These are phyloP conservation scores for Chionographis japonica DNA, from an alignment of 106 monocot species.

Conservation along the genomic window DNA sequence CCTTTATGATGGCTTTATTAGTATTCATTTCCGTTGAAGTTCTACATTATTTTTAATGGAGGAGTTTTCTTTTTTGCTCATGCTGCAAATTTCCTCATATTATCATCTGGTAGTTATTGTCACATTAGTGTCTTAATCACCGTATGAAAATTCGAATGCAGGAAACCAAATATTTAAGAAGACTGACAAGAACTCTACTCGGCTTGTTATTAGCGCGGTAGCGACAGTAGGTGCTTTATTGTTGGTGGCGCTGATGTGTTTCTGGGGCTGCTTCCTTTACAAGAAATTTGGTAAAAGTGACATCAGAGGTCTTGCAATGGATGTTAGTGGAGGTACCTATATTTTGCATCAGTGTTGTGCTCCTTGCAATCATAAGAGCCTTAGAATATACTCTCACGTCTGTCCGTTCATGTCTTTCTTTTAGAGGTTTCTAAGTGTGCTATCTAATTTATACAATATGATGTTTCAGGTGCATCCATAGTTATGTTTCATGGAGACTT, in stretches of 20 bases:
- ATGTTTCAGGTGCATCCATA: constrained; percentile 71
- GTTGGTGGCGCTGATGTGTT: constrained; percentile 95
- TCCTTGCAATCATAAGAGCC: background rate
- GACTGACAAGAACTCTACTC: constrained; percentile 47
- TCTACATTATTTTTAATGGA: no score
- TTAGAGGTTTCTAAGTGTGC: background rate
- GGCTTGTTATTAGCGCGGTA: constrained; percentile 89
- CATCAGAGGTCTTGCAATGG: constrained; percentile 52
- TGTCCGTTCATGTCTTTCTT: background rate
- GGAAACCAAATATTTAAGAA: constrained; percentile 27
- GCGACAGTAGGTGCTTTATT: constrained; percentile 92
- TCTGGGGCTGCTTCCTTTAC: constrained; percentile 99
- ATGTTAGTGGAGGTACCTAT: constrained; percentile 67
- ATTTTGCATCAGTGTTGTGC: background rate
- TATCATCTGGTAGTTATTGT: no score
- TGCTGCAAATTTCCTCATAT: no score
- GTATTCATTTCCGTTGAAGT: no score
- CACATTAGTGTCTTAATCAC: background rate
- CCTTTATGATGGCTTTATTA: background rate
- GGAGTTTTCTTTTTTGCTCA: no score
- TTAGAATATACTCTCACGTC: background rate
- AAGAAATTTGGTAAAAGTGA: constrained; percentile 86
- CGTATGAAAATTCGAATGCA: constrained; percentile 18
- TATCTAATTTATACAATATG: background rate
- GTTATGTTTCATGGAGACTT: constrained; percentile 99